phyloP scores from a whole-genome alignment of 2,329 filamentous ascomycete genomes.

The Aspergillus oerlinghausenensis region DNA sequence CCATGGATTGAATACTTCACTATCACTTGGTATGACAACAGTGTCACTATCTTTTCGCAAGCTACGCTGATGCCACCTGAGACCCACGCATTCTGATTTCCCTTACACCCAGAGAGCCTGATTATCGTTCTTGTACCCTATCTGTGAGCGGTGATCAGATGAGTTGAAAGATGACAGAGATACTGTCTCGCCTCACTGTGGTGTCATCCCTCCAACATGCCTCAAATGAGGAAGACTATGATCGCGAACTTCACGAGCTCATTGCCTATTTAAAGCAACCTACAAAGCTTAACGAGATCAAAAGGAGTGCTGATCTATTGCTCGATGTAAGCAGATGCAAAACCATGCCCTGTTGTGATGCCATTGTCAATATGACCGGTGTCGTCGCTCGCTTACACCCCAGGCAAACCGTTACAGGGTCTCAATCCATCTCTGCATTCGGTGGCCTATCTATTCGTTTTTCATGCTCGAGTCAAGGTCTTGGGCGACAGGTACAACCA shows the following conservation, averaged over 20 bases:
- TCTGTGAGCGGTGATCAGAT: neutral
- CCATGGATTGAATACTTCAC: too few species aligned
- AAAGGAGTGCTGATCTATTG: slow-evolving; percentile 28
- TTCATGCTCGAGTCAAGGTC: slow-evolving; percentile 46
- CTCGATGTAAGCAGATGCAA: slow-evolving; percentile 28
- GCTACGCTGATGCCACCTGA: neutral
- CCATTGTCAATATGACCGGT: neutral
- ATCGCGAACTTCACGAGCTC: slow-evolving; percentile 39
- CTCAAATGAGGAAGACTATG: slow-evolving; percentile 36
- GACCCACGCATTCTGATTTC: neutral
- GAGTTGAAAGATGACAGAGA: slow-evolving; percentile 19
- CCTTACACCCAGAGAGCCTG: neutral
- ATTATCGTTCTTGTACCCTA: neutral
- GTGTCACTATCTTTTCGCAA: neutral
- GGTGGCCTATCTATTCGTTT: slow-evolving; percentile 54
- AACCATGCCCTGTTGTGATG: neutral
- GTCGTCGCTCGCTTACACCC: neutral
- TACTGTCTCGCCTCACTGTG: slow-evolving; percentile 34
- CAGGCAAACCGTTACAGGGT: slow-evolving; percentile 17
- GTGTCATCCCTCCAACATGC: slow-evolving; percentile 38
- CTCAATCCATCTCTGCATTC: slow-evolving; percentile 56
- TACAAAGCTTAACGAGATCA: slow-evolving; percentile 25
- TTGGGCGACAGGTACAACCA: slow-evolving; percentile 32
- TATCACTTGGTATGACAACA: too few species aligned
- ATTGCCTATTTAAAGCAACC: slow-evolving; percentile 35